Conservation (phyloP, 306 rosid genomes). For the Aeschynomene evenia region DNA sequence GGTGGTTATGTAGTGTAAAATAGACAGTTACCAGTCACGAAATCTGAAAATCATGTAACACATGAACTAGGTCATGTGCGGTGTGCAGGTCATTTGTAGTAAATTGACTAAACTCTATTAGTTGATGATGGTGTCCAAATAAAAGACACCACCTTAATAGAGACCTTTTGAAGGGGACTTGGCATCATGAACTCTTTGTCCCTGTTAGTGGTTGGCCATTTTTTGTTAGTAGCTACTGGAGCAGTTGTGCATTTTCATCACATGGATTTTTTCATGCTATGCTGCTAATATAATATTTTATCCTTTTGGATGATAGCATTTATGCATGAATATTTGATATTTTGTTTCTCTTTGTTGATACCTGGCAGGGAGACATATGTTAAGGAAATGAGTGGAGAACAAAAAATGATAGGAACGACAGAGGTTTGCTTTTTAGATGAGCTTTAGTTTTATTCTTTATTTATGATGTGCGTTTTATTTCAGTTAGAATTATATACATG, state of each 20-base stretch:
- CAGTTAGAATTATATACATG: conserved; percentile 1
- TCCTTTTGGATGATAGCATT: neutral
- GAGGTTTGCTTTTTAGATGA: conserved; percentile 61
- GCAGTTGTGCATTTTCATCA: neutral
- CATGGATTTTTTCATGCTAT: neutral
- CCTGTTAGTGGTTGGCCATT: neutral
- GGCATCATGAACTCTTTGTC: neutral
- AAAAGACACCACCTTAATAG: neutral
- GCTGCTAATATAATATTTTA: conserved; percentile 10
- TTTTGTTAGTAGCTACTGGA: neutral
- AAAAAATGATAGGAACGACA: conserved; percentile 91
- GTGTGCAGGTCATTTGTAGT: neutral
- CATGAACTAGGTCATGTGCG: neutral
- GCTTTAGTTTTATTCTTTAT: conserved; percentile 24
- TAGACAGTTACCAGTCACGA: neutral
- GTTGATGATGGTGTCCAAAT: neutral
- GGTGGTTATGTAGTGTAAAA: neutral
- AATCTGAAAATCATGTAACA: neutral
- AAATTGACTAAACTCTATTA: conserved; percentile 10
- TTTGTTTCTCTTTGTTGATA: conserved; percentile 16
- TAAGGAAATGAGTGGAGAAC: conserved; percentile 86
- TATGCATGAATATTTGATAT: neutral
- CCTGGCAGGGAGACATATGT: conserved; percentile 91
- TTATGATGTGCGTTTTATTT: conserved; percentile 1
- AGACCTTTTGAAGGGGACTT: neutral